Conservation (phyloP, 257 asterid genomes). For the Primulina eburnea region DNA sequence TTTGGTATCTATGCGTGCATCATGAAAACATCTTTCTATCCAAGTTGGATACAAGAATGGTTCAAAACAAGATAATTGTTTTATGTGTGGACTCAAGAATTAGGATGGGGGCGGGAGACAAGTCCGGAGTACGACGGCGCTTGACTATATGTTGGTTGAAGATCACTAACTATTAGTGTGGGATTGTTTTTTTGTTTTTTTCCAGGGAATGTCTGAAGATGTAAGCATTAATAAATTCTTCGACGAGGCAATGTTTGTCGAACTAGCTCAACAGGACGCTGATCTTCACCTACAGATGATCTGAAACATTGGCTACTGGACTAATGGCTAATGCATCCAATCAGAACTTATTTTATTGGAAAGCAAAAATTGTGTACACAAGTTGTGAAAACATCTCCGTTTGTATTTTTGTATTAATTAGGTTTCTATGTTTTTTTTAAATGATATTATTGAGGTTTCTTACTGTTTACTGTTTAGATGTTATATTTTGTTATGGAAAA, state of each 20-base stretch:
- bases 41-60: background rate
- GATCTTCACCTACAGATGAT: constrained; percentile 86
- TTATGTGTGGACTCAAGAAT: background rate
- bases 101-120: background rate
- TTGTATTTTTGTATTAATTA: background rate
- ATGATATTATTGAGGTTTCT: background rate
- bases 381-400: background rate
- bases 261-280: constrained; percentile 91
- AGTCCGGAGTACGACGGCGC: background rate
- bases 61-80: too few relatives aligned
- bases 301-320: constrained; percentile 8
- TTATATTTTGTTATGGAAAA: background rate
- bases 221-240: constrained; percentile 89
- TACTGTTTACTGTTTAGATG: background rate
- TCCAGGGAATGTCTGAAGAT: constrained; percentile 96
- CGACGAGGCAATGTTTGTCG: constrained; percentile 94
- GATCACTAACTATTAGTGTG: constrained; percentile 1
- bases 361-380: background rate
- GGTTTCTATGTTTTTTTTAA: background rate
- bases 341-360: too few relatives aligned
- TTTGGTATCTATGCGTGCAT: background rate
- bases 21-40: background rate
- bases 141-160: background rate
- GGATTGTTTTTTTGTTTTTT: constrained; percentile 17
- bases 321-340: background rate